Evolutionary conservation across 805 yeast genomes (phyloP).

Genomic region (Vanderwaltozyma verrucispora): DNA sequence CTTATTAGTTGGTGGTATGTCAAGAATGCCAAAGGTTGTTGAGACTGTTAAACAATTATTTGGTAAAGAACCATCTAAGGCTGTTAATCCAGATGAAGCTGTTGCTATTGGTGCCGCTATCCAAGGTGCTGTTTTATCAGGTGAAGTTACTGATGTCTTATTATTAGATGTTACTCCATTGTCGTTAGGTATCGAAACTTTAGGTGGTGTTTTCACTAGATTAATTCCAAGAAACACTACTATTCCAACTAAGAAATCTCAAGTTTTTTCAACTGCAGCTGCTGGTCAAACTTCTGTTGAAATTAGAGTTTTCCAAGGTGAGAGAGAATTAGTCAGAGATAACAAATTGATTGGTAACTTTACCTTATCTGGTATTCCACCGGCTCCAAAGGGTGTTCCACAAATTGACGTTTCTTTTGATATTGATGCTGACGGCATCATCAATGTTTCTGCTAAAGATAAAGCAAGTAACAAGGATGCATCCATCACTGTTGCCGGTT

Average conservation of each 20-base stretch:
- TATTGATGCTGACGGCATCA: conserved; percentile 95
- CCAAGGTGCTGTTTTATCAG: conserved; percentile 97
- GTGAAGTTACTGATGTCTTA: conserved; percentile 83
- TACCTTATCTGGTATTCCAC: conserved; percentile 96
- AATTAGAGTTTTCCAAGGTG: conserved; percentile 99
- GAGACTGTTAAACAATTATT: conserved; percentile 18
- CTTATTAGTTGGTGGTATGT: conserved; percentile 96
- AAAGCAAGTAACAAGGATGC: conserved; percentile 90
- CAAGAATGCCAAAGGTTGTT: conserved; percentile 92
- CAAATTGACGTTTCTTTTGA: conserved; percentile 86
- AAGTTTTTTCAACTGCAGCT: conserved; percentile 97
- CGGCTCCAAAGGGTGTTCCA: conserved; percentile 81
- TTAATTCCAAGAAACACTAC: conserved; percentile 99
- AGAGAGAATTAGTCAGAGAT: conserved; percentile 97
- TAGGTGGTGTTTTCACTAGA: conserved; percentile 98
- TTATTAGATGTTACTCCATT: conserved; percentile 96
- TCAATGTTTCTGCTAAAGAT: conserved; percentile 90
- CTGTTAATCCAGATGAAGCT: conserved; percentile 98
- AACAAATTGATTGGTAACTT: conserved; percentile 97
- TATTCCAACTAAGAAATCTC: conserved; percentile 97
- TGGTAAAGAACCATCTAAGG: conserved; percentile 93
- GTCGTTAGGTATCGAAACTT: conserved; percentile 99
- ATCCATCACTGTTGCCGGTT: conserved; percentile 92
- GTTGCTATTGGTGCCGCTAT: conserved; percentile 99
- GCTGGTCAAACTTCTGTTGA: conserved; percentile 98